Evolutionary conservation across 352 stramenopile species (phyloP).

Genomic region (Globisporangium splendens): DNA sequence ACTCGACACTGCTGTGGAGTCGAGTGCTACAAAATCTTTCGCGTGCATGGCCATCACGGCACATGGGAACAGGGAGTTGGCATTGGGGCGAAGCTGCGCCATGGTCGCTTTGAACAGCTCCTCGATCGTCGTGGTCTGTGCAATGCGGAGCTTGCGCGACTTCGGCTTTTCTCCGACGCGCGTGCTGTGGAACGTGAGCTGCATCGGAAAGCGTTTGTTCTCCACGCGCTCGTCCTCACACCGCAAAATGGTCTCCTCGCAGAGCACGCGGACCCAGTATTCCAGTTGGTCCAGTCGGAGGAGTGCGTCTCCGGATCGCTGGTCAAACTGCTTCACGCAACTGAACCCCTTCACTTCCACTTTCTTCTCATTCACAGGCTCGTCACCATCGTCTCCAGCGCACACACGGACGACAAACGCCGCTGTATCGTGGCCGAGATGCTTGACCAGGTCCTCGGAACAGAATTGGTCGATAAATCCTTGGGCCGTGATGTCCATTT

Average conservation of each 20-base stretch:
- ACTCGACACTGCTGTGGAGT: constrained; percentile 30
- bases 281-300: constrained; percentile 48
- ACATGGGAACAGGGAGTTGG: constrained; percentile 58
- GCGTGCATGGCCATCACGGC: constrained; percentile 50
- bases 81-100: constrained; percentile 44
- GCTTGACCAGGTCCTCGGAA: constrained; percentile 42
- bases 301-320: constrained; percentile 44
- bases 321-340: constrained; percentile 77
- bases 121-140: constrained; percentile 52
- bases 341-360: constrained; percentile 59
- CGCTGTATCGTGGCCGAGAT: constrained; percentile 63
- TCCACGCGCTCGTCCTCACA: constrained; percentile 75
- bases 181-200: constrained; percentile 52
- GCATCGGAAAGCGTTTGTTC: constrained; percentile 72
- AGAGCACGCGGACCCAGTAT: constrained; percentile 75
- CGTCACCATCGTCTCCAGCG: constrained; percentile 57
- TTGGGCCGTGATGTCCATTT: constrained; percentile 31
- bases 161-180: constrained; percentile 50
- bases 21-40: constrained; percentile 67
- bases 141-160: constrained; percentile 44
- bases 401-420: constrained; percentile 55
- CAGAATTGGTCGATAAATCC: constrained; percentile 53
- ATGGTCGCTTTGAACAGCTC: constrained; percentile 52
- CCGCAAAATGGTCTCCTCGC: constrained; percentile 72
- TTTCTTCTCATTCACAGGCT: constrained; percentile 74